These are phyloP conservation scores for Sclerotinia sclerotiorum DNA, from an alignment of 2,329 filamentous ascomycete genomes.

Conservation along the genomic window DNA sequence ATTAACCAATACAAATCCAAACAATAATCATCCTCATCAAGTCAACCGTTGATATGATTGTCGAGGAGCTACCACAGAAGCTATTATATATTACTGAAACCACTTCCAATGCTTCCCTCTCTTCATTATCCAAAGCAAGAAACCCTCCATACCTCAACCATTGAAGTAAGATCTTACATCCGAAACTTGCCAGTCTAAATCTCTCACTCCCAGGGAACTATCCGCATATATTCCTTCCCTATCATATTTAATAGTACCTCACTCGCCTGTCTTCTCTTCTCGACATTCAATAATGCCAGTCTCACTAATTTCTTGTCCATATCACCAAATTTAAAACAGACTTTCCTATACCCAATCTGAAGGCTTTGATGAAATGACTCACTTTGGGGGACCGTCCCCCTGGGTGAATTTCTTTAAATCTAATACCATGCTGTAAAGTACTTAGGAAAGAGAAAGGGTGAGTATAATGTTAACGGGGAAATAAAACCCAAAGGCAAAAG, in stretches of 20 bases:
- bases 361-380: background rate
- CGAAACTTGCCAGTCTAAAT: too few species aligned
- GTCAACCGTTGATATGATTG: background rate
- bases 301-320: background rate
- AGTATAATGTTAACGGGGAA: background rate
- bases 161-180: too few species aligned
- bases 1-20: too few species aligned
- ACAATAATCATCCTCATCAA: background rate
- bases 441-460: background rate
- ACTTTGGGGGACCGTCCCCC: background rate
- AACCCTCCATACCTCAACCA: too few species aligned
- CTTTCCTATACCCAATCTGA: background rate
- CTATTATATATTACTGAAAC: background rate
- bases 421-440: background rate
- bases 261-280: background rate
- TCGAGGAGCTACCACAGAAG: background rate
- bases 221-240: background rate
- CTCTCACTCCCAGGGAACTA: too few species aligned
- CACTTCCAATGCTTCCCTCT: too few species aligned
- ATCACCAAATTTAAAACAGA: background rate
- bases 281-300: background rate
- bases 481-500: background rate
- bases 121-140: too few species aligned
- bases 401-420: background rate
- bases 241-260: constrained; percentile 10